These are phyloP conservation scores for Camelina laxa DNA, from an alignment of 345 rosid genomes.

Conservation along the genomic window DNA sequence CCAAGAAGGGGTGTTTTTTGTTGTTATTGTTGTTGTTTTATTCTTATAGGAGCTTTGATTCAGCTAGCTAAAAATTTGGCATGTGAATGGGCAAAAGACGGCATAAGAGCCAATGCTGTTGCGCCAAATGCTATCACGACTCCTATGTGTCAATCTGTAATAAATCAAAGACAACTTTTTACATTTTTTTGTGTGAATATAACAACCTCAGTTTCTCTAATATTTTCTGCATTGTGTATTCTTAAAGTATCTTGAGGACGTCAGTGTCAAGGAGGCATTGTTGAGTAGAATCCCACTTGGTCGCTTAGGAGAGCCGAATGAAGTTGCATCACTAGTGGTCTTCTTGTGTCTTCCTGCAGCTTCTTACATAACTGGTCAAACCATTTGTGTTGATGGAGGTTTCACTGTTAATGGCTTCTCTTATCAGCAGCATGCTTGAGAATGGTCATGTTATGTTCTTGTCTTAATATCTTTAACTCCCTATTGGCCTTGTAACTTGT, in stretches of 20 bases:
- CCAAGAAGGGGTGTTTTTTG: neutral
- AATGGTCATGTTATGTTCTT: neutral
- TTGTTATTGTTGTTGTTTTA: neutral
- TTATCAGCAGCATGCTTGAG: neutral
- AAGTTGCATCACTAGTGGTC: constrained; percentile 53
- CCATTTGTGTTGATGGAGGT: constrained; percentile 55
- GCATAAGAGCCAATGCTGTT: constrained; percentile 59
- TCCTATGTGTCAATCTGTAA: constrained; percentile 43
- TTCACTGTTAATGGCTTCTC: constrained; percentile 45
- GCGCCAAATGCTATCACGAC: constrained; percentile 54
- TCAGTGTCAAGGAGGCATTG: neutral
- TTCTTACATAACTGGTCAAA: constrained; percentile 58
- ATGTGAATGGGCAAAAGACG: constrained; percentile 78
- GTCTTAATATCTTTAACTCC: neutral
- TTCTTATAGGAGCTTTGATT: constrained; percentile 53
- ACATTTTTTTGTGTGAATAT: no score
- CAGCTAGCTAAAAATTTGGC: constrained; percentile 62
- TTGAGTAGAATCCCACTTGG: constrained; percentile 2
- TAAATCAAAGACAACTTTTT: no score
- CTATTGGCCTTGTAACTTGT: neutral
- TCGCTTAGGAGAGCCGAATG: constrained; percentile 48
- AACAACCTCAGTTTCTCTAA: no score
- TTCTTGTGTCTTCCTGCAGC: constrained; percentile 58
- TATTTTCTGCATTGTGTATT: no score
- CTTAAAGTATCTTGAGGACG: neutral